Evolutionary conservation across 192 early-diverging fungal species (phyloP).

Genomic region (Lobosporangium transversale): DNA sequence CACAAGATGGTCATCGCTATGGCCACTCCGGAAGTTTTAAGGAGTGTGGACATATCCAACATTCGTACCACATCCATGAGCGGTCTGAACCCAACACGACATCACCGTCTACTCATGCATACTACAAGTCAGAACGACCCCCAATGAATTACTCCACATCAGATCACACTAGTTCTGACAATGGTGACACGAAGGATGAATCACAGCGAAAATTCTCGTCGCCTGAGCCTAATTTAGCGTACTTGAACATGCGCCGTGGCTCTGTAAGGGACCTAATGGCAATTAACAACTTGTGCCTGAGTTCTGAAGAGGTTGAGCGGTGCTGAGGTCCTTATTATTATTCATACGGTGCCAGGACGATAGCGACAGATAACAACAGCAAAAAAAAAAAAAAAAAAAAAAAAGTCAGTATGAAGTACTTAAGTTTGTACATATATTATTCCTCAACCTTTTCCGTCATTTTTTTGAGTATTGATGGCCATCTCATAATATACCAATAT

Average conservation of each 20-base stretch:
- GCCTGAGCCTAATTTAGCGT: conserved; percentile 6
- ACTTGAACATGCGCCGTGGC: conserved; percentile 38
- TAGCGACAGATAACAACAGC: too few species aligned
- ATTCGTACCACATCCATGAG: background rate
- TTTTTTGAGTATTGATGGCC: too few species aligned
- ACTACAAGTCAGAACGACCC: conserved; percentile 16
- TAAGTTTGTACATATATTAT: too few species aligned
- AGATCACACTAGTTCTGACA: conserved; percentile 20
- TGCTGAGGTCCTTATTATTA: background rate
- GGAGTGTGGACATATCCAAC: background rate
- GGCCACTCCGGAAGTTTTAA: background rate
- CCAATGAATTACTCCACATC: conserved; percentile 23
- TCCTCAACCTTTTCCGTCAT: too few species aligned
- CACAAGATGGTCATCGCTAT: conserved; percentile 11
- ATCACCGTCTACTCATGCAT: background rate
- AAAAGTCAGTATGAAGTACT: too few species aligned
- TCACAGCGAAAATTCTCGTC: conserved; percentile 3
- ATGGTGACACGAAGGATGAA: conserved; percentile 7
- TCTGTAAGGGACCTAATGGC: conserved; percentile 50
- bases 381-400: too few species aligned
- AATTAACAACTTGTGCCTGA: conserved; percentile 43
- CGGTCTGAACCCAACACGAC: background rate
- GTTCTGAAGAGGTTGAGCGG: conserved; percentile 37
- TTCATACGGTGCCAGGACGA: too few species aligned
- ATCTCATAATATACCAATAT: too few species aligned